phyloP scores from a whole-genome alignment of 2,329 filamentous ascomycete genomes.

The Pestalotiopsis sp. region DNA sequence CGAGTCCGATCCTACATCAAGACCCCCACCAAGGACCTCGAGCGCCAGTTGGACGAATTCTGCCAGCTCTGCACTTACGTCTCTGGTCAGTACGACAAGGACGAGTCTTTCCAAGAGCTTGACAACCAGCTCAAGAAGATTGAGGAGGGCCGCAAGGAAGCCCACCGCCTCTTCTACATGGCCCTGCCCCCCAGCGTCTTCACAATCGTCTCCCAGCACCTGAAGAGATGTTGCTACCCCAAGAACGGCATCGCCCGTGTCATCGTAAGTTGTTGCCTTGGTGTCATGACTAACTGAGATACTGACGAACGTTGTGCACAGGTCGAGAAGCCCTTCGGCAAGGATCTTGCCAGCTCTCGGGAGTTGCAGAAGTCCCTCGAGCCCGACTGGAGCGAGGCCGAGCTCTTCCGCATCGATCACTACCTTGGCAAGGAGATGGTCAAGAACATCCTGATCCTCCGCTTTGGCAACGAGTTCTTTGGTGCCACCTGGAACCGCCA shows the following conservation, averaged over 20 bases:
- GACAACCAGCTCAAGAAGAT: constrained; percentile 84
- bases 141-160: constrained; percentile 80
- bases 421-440: constrained; percentile 99
- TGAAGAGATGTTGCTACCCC: constrained; percentile 98
- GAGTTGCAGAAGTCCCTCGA: constrained; percentile 93
- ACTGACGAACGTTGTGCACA: constrained; percentile 36
- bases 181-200: constrained; percentile 96
- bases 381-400: constrained; percentile 98
- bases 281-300: background rate
- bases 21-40: constrained; percentile 94
- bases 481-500: constrained; percentile 98
- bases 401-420: constrained; percentile 99
- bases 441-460: constrained; percentile 97
- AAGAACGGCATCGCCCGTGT: constrained; percentile 87
- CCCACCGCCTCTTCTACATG: constrained; percentile 98
- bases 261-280: constrained; percentile 65
- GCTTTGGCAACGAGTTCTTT: constrained; percentile 98
- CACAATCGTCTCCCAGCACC: constrained; percentile 93
- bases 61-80: constrained; percentile 87
- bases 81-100: constrained; percentile 96
- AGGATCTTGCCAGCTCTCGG: constrained; percentile 91
- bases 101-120: constrained; percentile 87
- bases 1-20: constrained; percentile 98
- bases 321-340: constrained; percentile 99
- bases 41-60: constrained; percentile 93